These are phyloP conservation scores for Epichloe baconii DNA, from an alignment of 2,329 filamentous ascomycete genomes.

Conservation along the genomic window DNA sequence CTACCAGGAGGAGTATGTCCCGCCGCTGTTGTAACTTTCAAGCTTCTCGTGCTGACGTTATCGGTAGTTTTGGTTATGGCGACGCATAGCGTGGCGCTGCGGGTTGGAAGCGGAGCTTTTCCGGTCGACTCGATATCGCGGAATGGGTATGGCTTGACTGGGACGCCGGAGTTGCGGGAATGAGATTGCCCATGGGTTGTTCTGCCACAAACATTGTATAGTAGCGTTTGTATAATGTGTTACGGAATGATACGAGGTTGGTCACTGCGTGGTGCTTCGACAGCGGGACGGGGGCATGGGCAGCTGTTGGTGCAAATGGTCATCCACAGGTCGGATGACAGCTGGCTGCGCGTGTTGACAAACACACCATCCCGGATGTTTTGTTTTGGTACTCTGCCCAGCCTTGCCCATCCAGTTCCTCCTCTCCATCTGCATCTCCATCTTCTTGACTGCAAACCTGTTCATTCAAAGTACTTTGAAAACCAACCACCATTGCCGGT, in stretches of 20 bases:
- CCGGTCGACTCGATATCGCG: too few species aligned
- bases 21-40: background rate
- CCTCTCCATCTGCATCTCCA: too few species aligned
- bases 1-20: conserved; percentile 30
- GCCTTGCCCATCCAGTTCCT: too few species aligned
- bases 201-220: background rate
- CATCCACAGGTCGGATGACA: background rate
- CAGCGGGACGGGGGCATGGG: background rate
- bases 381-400: too few species aligned
- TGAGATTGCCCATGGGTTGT: background rate
- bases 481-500: background rate
- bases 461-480: too few species aligned
- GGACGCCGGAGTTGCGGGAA: background rate
- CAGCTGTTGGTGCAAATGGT: background rate
- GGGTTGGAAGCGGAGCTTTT: background rate
- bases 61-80: conserved; percentile 17
- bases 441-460: too few species aligned
- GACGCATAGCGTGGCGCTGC: conserved; percentile 20
- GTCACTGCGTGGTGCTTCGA: background rate
- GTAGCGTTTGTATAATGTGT: background rate
- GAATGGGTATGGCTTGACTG: background rate
- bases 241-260: background rate
- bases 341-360: background rate
- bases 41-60: background rate
- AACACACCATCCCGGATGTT: background rate